Evolutionary conservation across 176 grass and related monocot species (phyloP), one percentile per base, ranked within the genome.

Genomic region (Panicum miliaceum): DNA sequence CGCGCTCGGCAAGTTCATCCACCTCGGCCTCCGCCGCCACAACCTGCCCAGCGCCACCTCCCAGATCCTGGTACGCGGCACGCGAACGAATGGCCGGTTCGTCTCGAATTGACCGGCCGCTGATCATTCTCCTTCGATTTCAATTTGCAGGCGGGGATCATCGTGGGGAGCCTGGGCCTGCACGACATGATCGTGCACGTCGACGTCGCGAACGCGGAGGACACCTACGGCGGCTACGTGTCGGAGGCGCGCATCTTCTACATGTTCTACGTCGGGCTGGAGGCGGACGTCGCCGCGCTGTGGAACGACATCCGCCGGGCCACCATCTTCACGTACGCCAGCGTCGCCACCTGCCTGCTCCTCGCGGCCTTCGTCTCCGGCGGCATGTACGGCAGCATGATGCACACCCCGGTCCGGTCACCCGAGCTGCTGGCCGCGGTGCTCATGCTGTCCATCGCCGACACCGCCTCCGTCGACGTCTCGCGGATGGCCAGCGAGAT

Each of bases 351-450:
- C 7, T 85, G 87, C 82, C 69, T 89, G 29, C 76, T 89, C 82
- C 76, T 89, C 1, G 87, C 87, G 15, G 82, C 82, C 12, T 84
- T 89, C 82, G 82, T 89, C 32, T 89, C 87, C 1, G 87, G 87
- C 4, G 87, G 87, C 14, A 75, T 89, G 50, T 89, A 89, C 69
- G 82, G 82, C 82, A 85, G 87, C 82, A 90, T 87, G 91, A 90
- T 90, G 91, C 88, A 93, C 72, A 88, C 80, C 4, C 88, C 88
- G 4, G 85, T 93, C 10, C 23, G 78, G 52, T 84, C 82, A 3
- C 84, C 88, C 12, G 77, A 85, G 81, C 72, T 89, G 29, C 88
- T 89, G 42, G 85, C 87, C 37, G 37, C 87, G 41, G 87, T 90
- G 78, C 77, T 90, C 23, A 90, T 84, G 80, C 87, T 91, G 12